These are phyloP conservation scores for Prototheca cutis DNA, from an alignment of 163 green algal genomes.

Conservation along the genomic window DNA sequence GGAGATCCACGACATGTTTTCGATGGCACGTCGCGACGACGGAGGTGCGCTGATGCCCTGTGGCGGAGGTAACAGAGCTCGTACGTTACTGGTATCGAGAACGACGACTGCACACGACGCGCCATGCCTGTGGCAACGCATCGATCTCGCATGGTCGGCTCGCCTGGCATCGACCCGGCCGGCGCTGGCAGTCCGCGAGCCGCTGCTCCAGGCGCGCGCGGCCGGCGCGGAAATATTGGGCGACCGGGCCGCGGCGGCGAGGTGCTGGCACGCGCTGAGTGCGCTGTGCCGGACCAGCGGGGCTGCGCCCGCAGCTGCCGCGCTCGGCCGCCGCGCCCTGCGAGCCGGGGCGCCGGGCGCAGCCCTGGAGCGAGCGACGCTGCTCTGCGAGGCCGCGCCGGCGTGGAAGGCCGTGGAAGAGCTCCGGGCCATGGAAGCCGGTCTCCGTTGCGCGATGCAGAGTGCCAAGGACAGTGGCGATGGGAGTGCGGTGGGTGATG, in stretches of 20 bases:
- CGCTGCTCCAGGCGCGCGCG: conserved; percentile 64
- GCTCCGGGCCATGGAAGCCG: conserved; percentile 44
- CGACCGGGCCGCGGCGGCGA: conserved; percentile 37
- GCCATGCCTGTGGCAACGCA: too few relatives aligned
- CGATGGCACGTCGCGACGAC: background rate
- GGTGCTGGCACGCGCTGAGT: conserved; percentile 59
- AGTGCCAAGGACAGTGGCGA: too few relatives aligned
- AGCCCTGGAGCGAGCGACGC: conserved; percentile 65
- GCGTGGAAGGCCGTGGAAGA: conserved; percentile 59
- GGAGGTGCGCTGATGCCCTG: background rate
- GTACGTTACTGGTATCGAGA: too few relatives aligned
- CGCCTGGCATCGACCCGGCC: conserved; percentile 48
- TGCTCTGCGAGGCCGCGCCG: conserved; percentile 70
- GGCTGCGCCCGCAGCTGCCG: conserved; percentile 69
- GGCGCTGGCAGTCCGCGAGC: conserved; percentile 46
- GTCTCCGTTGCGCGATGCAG: too few relatives aligned
- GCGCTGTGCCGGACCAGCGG: conserved; percentile 62
- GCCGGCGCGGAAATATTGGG: conserved; percentile 54
- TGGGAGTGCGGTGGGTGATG: too few relatives aligned
- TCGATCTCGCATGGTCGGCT: conserved; percentile 61
- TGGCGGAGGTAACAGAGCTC: background rate
- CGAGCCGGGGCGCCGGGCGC: conserved; percentile 31
- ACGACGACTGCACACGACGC: too few relatives aligned
- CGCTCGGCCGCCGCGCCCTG: conserved; percentile 65
- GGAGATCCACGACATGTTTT: conserved; percentile 39